Conservation (phyloP, 176 grass and related monocot species). For the Triticum timopheevii region DNA sequence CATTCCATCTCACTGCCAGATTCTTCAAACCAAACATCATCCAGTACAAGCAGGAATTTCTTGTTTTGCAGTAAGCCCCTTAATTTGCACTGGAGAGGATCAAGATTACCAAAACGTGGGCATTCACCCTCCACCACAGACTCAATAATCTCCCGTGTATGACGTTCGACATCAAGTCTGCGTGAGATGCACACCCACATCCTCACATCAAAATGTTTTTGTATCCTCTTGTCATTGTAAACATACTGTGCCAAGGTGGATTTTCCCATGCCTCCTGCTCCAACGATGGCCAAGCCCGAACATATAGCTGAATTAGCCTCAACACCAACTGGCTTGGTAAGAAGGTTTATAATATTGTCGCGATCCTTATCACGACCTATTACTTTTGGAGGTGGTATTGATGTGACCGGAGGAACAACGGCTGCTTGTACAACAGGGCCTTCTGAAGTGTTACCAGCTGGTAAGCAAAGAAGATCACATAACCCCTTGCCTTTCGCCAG, state of each 20-base stretch:
- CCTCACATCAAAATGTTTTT: background rate
- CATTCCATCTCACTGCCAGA: background rate
- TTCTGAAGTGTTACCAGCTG: fast-evolving
- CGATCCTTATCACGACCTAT: background rate
- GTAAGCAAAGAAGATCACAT: background rate
- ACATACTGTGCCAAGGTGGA: slow-evolving; percentile 16
- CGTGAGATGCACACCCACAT: slow-evolving; percentile 7
- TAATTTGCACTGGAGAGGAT: too few species aligned
- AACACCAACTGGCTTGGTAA: background rate
- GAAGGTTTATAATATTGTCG: background rate
- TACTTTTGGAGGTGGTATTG: too few species aligned
- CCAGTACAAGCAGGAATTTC: slow-evolving; percentile 17
- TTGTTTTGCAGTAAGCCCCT: too few species aligned
- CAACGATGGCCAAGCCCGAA: background rate
- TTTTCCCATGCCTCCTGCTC: slow-evolving; percentile 3
- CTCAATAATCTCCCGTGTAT: too few species aligned
- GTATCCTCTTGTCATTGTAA: background rate
- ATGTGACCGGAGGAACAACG: too few species aligned
- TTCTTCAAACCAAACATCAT: background rate
- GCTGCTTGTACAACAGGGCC: too few species aligned
- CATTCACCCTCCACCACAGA: too few species aligned
- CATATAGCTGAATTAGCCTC: background rate
- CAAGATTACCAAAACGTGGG: too few species aligned
- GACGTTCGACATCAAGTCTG: background rate
- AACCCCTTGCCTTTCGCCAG: background rate